Evolutionary conservation across 2,329 filamentous ascomycete species (phyloP).

Genomic region (Cadophora luteo-olivacea): DNA sequence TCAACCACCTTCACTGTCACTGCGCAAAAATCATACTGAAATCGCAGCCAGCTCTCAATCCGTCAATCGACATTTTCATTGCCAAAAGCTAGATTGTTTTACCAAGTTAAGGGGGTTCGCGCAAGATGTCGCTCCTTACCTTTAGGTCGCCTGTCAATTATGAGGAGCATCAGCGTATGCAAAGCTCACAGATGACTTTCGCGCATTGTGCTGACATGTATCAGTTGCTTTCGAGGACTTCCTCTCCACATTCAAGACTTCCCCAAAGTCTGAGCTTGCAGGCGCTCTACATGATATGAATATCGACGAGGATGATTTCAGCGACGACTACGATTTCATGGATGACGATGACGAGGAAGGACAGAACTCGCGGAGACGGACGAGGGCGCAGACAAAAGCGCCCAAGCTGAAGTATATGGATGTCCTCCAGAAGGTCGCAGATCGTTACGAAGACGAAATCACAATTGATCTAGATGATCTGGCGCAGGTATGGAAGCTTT

Average conservation of each 20-base stretch:
- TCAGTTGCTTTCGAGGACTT: slow-evolving; percentile 87
- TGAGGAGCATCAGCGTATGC: slow-evolving; percentile 79
- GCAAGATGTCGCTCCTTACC: slow-evolving; percentile 83
- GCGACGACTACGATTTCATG: slow-evolving; percentile 93
- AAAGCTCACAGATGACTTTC: slow-evolving; percentile 20
- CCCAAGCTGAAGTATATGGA: slow-evolving; percentile 88
- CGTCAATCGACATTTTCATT: not conserved
- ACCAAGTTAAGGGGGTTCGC: slow-evolving; percentile 33
- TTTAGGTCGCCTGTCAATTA: slow-evolving; percentile 85
- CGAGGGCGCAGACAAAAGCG: slow-evolving; percentile 56
- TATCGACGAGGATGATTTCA: slow-evolving; percentile 84
- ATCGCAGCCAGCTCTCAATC: not conserved
- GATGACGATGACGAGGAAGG: slow-evolving; percentile 72
- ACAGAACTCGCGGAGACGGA: slow-evolving; percentile 51
- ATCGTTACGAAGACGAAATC: slow-evolving; percentile 78
- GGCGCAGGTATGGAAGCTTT: slow-evolving; percentile 59
- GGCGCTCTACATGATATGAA: slow-evolving; percentile 85
- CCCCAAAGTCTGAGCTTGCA: slow-evolving; percentile 72
- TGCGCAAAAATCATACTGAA: slow-evolving; percentile 1
- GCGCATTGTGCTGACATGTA: slow-evolving; percentile 28
- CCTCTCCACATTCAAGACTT: slow-evolving; percentile 85
- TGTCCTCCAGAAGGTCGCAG: slow-evolving; percentile 84
- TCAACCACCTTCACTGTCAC: slow-evolving; percentile 15
- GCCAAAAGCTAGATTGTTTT: not conserved
- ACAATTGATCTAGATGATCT: slow-evolving; percentile 91